Percentiles rank a stretch among this genome's conserved stretches.
Evolutionary conservation across 768 basidiomycete genomes (phyloP).

Genomic region (Suillus clintonianus): DNA sequence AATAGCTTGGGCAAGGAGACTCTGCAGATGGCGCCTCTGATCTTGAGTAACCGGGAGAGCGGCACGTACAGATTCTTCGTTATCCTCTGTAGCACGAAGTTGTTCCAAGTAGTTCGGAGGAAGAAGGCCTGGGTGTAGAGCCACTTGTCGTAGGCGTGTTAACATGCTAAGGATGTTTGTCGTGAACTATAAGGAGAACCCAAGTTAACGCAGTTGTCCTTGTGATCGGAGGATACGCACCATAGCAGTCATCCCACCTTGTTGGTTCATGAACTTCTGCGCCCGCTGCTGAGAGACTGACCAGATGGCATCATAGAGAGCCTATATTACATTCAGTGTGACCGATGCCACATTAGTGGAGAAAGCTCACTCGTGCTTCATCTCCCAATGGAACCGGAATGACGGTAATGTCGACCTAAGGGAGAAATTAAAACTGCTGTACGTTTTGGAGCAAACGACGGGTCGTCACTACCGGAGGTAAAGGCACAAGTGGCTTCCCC

Average conservation of each 20-base stretch:
- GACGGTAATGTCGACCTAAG: constrained; percentile 74
- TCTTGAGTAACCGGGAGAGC: constrained; percentile 50
- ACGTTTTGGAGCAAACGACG: neutral
- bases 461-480: constrained; percentile 59
- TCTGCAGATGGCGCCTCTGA: constrained; percentile 58
- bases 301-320: constrained; percentile 72
- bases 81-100: constrained; percentile 40
- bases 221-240: constrained; percentile 30
- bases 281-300: constrained; percentile 62
- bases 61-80: constrained; percentile 15
- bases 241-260: constrained; percentile 41
- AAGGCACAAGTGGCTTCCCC: constrained; percentile 70
- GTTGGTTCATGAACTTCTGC: constrained; percentile 48
- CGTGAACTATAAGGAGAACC: constrained; percentile 46
- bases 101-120: constrained; percentile 72
- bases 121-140: constrained; percentile 75
- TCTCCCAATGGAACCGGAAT: constrained; percentile 66
- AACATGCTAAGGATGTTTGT: constrained; percentile 78
- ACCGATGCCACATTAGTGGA: neutral
- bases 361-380: constrained; percentile 59
- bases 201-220: constrained; percentile 5
- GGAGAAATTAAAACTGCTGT: constrained; percentile 8
- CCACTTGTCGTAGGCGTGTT: constrained; percentile 84
- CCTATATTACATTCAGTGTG: constrained; percentile 33
- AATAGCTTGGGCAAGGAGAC: constrained; percentile 59